Evolutionary conservation across 257 asterid species (phyloP), one percentile per base, ranked within the genome.

Genomic region (Striga asiatica): DNA sequence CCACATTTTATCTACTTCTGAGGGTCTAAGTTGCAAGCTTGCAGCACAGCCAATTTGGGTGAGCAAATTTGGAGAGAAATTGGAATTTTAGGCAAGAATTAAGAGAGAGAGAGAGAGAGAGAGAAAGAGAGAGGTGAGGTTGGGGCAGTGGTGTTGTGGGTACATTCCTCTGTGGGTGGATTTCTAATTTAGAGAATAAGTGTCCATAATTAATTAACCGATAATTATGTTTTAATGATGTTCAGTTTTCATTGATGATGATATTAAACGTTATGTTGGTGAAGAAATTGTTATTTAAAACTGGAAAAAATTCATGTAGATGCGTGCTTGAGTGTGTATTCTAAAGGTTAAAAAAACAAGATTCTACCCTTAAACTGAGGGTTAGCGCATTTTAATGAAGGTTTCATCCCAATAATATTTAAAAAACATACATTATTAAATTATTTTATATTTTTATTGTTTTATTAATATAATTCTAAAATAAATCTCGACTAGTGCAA

Each of bases 151-250:
- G 61, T 61, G 71, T 62, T 37, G 49, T 66, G 66, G 47, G 79
- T 71, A 60, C 67, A 62, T 45, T 64, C 56, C 29, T 62, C 2
- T 27, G 32, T 70, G 53, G 67, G 62, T 54, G 66, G 51, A 45
- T 66, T 76, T 61, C 82, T 82, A 78, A 72, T 71, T 75, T 81
- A 67, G 81, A 73, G 78, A 71, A 55, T 73, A 60, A 66, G 67
- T 68, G 71, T 49, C 64, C 61, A 38, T 23, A 58, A 59, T 39
- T 75, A 72, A 66, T 74, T 72, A 56, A 20, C 22, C 50, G 5
- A 65, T 5, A 69, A 61, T 29, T 13, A 64, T 62, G 66, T 56
- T 53, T 49, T 55, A 62, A 56, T 69, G 4, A 58, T 67, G 41
- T 52, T 32, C 52, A 55, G 17, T 58, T 43, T 50, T 59, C n/a